phyloP scores from a whole-genome alignment of 371 early-diverging fungal species.

The Synchytrium microbalum region DNA sequence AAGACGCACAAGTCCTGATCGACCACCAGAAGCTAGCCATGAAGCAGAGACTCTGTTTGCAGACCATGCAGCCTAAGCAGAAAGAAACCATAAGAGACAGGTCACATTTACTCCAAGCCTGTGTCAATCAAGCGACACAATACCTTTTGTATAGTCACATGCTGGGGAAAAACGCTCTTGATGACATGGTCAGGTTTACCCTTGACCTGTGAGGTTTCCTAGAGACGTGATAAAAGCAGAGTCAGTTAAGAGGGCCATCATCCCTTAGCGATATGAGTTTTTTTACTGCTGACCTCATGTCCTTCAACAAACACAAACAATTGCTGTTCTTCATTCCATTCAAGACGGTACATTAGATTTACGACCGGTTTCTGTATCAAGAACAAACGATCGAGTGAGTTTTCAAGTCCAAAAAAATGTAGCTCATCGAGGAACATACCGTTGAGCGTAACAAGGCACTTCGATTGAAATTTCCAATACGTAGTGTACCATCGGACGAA shows the following conservation, averaged over 20 bases:
- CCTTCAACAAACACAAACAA: constrained; percentile 17
- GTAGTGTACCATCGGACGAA: constrained; percentile 29
- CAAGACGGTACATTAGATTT: constrained; percentile 17
- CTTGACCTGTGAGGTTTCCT: not conserved
- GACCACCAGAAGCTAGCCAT: not conserved
- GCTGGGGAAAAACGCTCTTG: not conserved
- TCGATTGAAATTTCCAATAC: constrained; percentile 21
- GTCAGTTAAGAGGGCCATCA: not conserved
- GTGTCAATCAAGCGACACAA: constrained; percentile 1
- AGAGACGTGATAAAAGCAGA: not conserved
- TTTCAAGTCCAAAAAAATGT: not conserved
- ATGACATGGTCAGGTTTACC: not conserved
- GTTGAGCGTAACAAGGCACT: not conserved
- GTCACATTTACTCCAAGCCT: not conserved
- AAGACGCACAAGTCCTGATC: not conserved
- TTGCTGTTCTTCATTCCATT: constrained; percentile 8
- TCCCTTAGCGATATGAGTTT: not conserved
- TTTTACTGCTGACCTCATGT: not conserved
- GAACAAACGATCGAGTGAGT: not conserved
- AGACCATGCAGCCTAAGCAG: constrained; percentile 1
- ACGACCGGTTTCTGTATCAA: constrained; percentile 12
- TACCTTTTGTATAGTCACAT: constrained; percentile 8
- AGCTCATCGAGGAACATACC: not conserved
- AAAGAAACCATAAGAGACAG: constrained; percentile 7
- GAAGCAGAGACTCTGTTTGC: constrained; percentile 7